Percentiles rank a stretch among this genome's conserved stretches.
phyloP scores from a whole-genome alignment of 805 yeast genomes.

The Candida tallmaniae region DNA sequence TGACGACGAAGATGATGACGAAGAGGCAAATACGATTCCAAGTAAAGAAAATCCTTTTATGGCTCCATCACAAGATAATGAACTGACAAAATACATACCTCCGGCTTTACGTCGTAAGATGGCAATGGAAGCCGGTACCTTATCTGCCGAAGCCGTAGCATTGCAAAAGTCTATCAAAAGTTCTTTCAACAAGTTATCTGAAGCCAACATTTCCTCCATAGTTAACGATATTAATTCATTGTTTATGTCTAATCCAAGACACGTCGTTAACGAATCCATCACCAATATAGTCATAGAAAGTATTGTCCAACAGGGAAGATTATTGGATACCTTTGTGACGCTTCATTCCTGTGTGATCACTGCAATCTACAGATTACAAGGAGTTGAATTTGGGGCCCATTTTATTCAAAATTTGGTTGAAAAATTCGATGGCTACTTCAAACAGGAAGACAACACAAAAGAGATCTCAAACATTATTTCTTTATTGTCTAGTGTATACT shows the following conservation, averaged over 20 bases:
- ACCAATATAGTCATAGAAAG: conserved; percentile 62
- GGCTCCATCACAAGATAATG: conserved; percentile 35
- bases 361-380: conserved; percentile 72
- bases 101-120: conserved; percentile 71
- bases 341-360: conserved; percentile 74
- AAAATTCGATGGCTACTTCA: conserved; percentile 45
- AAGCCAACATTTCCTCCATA: conserved; percentile 70
- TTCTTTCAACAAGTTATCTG: conserved; percentile 82
- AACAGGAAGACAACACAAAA: conserved; percentile 27
- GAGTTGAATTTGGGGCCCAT: conserved; percentile 85
- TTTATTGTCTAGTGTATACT: conserved; percentile 69
- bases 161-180: conserved; percentile 71
- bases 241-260: conserved; percentile 67
- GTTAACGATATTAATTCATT: conserved; percentile 63
- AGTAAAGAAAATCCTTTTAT: conserved; percentile 68
- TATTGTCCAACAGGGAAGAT: conserved; percentile 55
- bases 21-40: conserved; percentile 12
- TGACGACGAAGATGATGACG: conserved; percentile 12
- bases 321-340: conserved; percentile 74
- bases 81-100: conserved; percentile 61
- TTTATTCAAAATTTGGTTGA: conserved; percentile 81
- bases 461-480: conserved; percentile 67
- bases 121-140: conserved; percentile 32
- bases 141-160: conserved; percentile 36
- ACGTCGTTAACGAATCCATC: conserved; percentile 68